These are phyloP conservation scores for Pythium brassicae DNA, from an alignment of 352 stramenopile species.

Conservation along the genomic window DNA sequence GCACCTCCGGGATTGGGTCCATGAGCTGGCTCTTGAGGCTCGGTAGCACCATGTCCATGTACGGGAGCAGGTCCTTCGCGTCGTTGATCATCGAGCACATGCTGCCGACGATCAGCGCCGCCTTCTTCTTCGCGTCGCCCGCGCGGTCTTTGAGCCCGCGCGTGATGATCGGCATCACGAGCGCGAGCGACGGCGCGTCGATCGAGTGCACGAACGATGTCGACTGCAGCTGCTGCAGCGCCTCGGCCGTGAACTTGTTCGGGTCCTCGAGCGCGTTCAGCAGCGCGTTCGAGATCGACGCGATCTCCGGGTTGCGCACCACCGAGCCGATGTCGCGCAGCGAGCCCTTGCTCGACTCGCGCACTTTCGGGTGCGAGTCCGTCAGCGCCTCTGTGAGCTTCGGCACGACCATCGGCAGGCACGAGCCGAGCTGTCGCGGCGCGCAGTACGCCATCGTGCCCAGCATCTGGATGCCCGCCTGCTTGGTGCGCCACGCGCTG, in stretches of 20 bases:
- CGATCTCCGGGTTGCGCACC: slow-evolving; percentile 99
- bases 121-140: slow-evolving; percentile 98
- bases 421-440: slow-evolving; percentile 97
- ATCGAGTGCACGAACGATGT: slow-evolving; percentile 99
- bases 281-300: slow-evolving; percentile 90
- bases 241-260: slow-evolving; percentile 87
- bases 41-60: slow-evolving; percentile 96
- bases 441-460: slow-evolving; percentile 97
- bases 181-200: slow-evolving; percentile 97
- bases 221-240: slow-evolving; percentile 96
- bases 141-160: slow-evolving; percentile 96
- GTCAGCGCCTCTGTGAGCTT: slow-evolving; percentile 96
- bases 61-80: slow-evolving; percentile 96
- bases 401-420: slow-evolving; percentile 98
- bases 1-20: slow-evolving; percentile 94
- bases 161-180: slow-evolving; percentile 99
- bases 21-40: slow-evolving; percentile 93
- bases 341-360: slow-evolving; percentile 93
- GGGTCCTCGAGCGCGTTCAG: slow-evolving; percentile 96
- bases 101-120: slow-evolving; percentile 98
- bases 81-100: slow-evolving; percentile 99
- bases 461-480: slow-evolving; percentile 97
- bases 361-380: slow-evolving; percentile 99
- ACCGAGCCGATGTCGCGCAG: slow-evolving; percentile 97
- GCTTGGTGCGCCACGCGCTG: slow-evolving; percentile 96